Evolutionary conservation across 139 green algal species (phyloP), one percentile per base, ranked within the genome.

Genomic region (Mesotaenium endlicherianum): DNA sequence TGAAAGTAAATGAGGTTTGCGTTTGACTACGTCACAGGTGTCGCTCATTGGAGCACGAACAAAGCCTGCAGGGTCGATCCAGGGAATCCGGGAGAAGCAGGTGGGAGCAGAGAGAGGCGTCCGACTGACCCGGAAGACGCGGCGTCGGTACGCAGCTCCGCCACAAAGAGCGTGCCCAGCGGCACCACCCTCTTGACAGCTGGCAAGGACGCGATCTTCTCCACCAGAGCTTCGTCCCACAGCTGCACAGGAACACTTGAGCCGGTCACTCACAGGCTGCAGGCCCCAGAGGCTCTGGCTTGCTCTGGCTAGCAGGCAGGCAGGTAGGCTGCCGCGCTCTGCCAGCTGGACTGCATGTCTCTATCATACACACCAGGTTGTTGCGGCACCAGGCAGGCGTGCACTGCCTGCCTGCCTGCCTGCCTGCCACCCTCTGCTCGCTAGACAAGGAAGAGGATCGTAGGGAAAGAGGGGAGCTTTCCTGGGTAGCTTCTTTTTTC

Each of bases 121-220:
- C n/a, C 64, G 36, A 39, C 11, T 75, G 50, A 81, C 42, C 16
- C 41, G 43, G 43, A 81, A 6, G 20, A 17, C 16, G n/a, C 69
- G 39, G 39, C 83, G 0, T 82, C 49, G 36, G 47, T 42, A 58
- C 81, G 42, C n/a, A 98, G 84, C 88, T 97, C 91, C 16, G 94
- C 86, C 0, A 94, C 94, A 34, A 97, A 82, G 36, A 99, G 90
- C 1, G 94, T 97, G 3, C 95, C 95, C 0, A 97, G 49, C 0
- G 89, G 70, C 30, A 81, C n/a, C 38, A 83, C 31, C 6, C 58
- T 14, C 76, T 30, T 34, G 53, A 64, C 45, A 68, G 43, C 17
- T 38, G 31, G 14, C 16, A 82, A 11, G 30, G 6, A 59, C 14
- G 41, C 20, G 4, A 79, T 64, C 16, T 38, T 38, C 30, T 14